A percentile compares a stretch with the other conserved stretches of the same genome.
These are phyloP conservation scores for Dioscorea dumetorum DNA, from an alignment of 106 monocot genomes.

Conservation along the genomic window DNA sequence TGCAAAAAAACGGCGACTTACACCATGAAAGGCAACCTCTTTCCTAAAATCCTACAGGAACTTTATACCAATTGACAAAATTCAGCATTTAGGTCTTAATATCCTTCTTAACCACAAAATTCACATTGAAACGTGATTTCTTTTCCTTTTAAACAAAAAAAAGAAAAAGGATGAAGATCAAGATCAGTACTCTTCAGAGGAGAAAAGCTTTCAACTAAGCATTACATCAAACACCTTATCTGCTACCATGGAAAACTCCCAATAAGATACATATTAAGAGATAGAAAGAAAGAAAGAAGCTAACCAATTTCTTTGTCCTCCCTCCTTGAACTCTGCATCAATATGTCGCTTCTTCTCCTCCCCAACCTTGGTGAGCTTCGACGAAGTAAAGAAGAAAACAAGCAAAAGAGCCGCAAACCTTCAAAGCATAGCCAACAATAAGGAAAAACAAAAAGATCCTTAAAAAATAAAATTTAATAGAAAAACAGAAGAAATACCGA, in stretches of 20 bases:
- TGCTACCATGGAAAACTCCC: too few species aligned
- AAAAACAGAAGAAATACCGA: neutral
- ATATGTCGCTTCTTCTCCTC: slow-evolving; percentile 12
- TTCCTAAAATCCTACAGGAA: too few species aligned
- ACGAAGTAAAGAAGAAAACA: slow-evolving; percentile 13
- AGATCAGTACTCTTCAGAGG: too few species aligned
- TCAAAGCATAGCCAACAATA: neutral
- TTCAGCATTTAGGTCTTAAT: too few species aligned
- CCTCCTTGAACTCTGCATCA: slow-evolving; percentile 15
- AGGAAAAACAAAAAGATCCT: neutral
- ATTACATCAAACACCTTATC: too few species aligned
- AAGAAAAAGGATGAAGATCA: too few species aligned
- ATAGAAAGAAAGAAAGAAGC: neutral
- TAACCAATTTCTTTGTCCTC: slow-evolving; percentile 12
- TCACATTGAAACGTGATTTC: too few species aligned
- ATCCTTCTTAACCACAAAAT: too few species aligned
- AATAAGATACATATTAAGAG: too few species aligned
- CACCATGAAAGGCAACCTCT: neutral
- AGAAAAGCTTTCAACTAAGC: too few species aligned
- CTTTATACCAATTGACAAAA: too few species aligned
- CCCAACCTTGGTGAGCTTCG: slow-evolving; percentile 13
- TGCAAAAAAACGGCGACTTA: neutral
- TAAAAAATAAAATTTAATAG: neutral
- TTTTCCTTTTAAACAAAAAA: too few species aligned
- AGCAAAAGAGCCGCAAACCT: slow-evolving; percentile 8